These are phyloP conservation scores for Evernia prunastri DNA, from an alignment of 495 filamentous ascomycete genomes.

Conservation along the genomic window DNA sequence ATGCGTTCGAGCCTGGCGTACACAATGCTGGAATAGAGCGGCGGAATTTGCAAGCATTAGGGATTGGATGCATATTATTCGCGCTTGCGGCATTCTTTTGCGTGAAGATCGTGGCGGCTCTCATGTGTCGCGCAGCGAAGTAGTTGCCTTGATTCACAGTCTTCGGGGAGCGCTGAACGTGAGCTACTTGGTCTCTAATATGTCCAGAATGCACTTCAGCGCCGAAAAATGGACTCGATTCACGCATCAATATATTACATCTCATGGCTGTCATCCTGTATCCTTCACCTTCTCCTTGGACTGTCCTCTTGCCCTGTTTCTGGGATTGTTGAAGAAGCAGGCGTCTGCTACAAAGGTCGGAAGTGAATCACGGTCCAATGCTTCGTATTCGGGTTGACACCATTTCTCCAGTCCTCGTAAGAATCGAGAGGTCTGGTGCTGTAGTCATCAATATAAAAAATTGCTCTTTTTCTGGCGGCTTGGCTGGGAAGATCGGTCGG, in stretches of 20 bases:
- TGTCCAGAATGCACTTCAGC: not conserved
- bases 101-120: conserved; percentile 1
- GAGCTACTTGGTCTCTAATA: not conserved
- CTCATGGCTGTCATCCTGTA: not conserved
- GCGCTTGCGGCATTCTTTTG: not conserved
- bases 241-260: not conserved
- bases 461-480: no score
- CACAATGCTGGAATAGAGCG: conserved; percentile 8
- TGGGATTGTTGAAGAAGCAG: not conserved
- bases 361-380: no score
- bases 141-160: not conserved
- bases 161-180: not conserved
- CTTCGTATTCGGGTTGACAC: no score
- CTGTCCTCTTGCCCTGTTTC: no score
- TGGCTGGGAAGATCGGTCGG: no score
- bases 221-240: not conserved
- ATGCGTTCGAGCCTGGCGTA: not conserved
- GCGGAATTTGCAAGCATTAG: conserved; percentile 19
- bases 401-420: no score
- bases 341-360: not conserved
- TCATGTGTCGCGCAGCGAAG: not conserved
- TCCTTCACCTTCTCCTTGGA: not conserved
- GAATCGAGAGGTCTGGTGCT: no score
- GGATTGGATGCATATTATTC: conserved; percentile 10
- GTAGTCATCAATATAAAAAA: no score